Evolutionary conservation across 1,284 basidiomycete genomes (phyloP).

Genomic region (Fomes fomentarius): DNA sequence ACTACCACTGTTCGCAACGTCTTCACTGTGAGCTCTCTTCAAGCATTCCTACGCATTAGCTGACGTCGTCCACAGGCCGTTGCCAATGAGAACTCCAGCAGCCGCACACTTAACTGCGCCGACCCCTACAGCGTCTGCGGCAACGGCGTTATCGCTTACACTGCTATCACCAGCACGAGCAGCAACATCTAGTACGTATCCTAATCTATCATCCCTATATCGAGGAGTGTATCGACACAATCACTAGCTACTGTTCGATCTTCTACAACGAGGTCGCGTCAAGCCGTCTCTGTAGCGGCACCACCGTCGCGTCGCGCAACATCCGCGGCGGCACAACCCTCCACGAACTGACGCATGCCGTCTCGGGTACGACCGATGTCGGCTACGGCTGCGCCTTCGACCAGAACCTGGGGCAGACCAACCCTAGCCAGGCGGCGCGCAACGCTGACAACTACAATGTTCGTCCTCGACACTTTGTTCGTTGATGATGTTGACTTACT

Average conservation of each 20-base stretch:
- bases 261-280: slow-evolving; percentile 30
- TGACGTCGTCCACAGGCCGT: slow-evolving; percentile 5
- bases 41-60: not conserved
- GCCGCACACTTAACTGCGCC: slow-evolving; percentile 27
- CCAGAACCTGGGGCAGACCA: slow-evolving; percentile 23
- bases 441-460: slow-evolving; percentile 37
- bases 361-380: slow-evolving; percentile 28
- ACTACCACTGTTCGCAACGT: slow-evolving; percentile 22
- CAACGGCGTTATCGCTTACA: slow-evolving; percentile 29
- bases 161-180: slow-evolving; percentile 18
- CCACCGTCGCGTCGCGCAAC: slow-evolving; percentile 28
- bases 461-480: not conserved
- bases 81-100: slow-evolving; percentile 29
- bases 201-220: no score
- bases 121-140: slow-evolving; percentile 28
- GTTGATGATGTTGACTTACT: not conserved
- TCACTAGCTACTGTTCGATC: slow-evolving; percentile 25
- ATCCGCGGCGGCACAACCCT: slow-evolving; percentile 31
- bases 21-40: slow-evolving; percentile 9
- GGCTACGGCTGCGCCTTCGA: slow-evolving; percentile 32
- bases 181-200: slow-evolving; percentile 28
- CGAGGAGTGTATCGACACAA: not conserved
- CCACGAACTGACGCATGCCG: slow-evolving; percentile 32
- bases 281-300: slow-evolving; percentile 28
- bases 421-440: slow-evolving; percentile 16